phyloP scores from a whole-genome alignment of 306 rosid species.

The Alnus rubra region DNA sequence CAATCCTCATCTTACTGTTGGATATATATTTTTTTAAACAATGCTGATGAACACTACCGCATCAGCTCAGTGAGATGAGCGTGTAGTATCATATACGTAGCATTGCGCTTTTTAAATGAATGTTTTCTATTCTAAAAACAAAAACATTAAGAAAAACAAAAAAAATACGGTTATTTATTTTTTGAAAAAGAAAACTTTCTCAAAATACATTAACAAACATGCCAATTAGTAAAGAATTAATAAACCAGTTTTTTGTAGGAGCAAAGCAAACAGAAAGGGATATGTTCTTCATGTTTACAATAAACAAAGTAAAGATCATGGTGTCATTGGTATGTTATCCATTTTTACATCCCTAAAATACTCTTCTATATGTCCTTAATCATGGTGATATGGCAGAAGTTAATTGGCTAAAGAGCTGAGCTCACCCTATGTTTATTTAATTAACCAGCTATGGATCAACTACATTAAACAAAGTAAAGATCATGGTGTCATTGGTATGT shows the following conservation, averaged over 20 bases:
- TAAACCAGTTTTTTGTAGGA: background rate
- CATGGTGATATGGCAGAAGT: background rate
- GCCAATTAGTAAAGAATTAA: background rate
- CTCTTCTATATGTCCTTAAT: background rate
- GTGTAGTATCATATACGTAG: no score
- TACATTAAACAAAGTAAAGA: background rate
- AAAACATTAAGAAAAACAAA: no score
- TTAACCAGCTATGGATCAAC: background rate
- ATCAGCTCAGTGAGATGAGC: no score
- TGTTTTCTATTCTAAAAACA: no score
- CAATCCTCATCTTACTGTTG: no score
- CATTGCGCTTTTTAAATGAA: no score
- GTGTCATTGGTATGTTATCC: background rate
- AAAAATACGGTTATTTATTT: no score
- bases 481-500: background rate
- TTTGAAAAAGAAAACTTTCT: no score
- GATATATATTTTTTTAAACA: no score
- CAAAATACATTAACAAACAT: background rate
- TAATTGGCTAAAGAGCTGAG: background rate
- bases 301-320: background rate
- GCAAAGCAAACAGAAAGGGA: background rate
- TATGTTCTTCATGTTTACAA: no score
- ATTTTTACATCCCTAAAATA: background rate
- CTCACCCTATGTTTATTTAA: background rate
- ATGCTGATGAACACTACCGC: no score